Conservation (phyloP, 768 basidiomycete genomes). For the Pleurotus giganteus region DNA sequence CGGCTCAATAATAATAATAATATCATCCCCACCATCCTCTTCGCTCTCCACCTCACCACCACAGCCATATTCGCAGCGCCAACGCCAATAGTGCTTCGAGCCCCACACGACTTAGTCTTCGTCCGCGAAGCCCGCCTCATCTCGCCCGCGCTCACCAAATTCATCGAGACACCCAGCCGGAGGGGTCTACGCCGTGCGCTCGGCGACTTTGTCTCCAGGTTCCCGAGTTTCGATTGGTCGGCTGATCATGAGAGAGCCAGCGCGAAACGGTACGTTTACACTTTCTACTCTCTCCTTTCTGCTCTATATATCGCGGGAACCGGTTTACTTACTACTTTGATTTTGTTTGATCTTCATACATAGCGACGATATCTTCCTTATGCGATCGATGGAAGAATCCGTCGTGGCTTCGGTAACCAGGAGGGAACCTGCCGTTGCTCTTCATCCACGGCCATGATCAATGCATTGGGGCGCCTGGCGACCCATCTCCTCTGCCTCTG, state of each 20-base stretch:
- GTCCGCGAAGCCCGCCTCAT: background rate
- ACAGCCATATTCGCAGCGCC: background rate
- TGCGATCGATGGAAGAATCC: slow-evolving; percentile 7
- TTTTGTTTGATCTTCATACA: background rate
- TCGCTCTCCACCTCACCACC: background rate
- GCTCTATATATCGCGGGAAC: background rate
- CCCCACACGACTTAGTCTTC: background rate
- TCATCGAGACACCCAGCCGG: background rate
- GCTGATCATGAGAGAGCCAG: background rate
- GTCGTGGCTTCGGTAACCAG: slow-evolving; percentile 1
- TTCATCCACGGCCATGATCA: background rate
- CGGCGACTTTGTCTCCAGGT: background rate
- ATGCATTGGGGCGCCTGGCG: no score
- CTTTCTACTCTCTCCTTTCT: background rate
- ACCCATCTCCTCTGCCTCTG: no score
- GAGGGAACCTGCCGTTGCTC: background rate
- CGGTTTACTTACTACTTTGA: background rate
- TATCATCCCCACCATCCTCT: no score
- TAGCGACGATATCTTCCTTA: slow-evolving; percentile 3
- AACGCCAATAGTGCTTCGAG: background rate
- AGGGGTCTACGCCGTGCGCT: background rate
- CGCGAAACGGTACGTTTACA: background rate
- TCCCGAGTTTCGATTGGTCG: background rate
- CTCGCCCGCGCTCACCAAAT: background rate
- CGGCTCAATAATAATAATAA: no score